These are phyloP conservation scores for Sporothrix brasiliensis DNA, from an alignment of 2,329 filamentous ascomycete genomes.

Conservation along the genomic window DNA sequence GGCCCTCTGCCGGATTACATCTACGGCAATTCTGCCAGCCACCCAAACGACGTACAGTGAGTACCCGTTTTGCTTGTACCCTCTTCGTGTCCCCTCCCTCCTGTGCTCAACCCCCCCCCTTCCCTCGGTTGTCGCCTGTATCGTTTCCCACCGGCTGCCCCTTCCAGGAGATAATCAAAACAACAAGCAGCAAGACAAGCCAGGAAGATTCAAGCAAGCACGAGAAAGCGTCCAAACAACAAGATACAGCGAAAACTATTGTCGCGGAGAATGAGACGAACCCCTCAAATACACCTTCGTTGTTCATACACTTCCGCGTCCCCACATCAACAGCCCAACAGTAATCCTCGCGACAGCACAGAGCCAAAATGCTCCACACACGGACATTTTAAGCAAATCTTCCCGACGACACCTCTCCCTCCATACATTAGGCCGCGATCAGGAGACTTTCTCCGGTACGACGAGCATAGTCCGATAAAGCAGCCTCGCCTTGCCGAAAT, in stretches of 20 bases:
- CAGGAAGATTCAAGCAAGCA: not conserved
- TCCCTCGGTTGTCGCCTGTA: not conserved
- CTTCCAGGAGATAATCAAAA: not conserved
- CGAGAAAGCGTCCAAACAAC: not conserved
- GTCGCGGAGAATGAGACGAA: not conserved
- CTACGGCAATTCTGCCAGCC: conserved; percentile 58
- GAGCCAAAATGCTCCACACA: not conserved
- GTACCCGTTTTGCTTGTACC: conserved; percentile 46
- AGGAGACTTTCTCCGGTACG: not conserved
- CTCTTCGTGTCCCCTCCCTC: conserved; percentile 37
- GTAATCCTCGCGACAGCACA: not conserved
- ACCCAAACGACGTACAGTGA: conserved; percentile 62
- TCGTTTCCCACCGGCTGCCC: not conserved
- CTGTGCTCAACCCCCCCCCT: conserved; percentile 25
- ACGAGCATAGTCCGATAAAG: not conserved
- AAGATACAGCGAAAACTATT: not conserved
- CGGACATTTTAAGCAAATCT: not conserved
- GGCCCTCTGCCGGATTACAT: conserved; percentile 63
- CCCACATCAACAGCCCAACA: not conserved
- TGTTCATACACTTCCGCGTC: not conserved
- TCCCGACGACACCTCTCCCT: not conserved
- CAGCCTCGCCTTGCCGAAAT: not conserved
- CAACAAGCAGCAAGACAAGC: conserved; percentile 1
- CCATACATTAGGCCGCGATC: not conserved
- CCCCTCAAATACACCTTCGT: not conserved